phyloP scores from a whole-genome alignment of 352 stramenopile genomes.

The Phytophthora uliginosa region DNA sequence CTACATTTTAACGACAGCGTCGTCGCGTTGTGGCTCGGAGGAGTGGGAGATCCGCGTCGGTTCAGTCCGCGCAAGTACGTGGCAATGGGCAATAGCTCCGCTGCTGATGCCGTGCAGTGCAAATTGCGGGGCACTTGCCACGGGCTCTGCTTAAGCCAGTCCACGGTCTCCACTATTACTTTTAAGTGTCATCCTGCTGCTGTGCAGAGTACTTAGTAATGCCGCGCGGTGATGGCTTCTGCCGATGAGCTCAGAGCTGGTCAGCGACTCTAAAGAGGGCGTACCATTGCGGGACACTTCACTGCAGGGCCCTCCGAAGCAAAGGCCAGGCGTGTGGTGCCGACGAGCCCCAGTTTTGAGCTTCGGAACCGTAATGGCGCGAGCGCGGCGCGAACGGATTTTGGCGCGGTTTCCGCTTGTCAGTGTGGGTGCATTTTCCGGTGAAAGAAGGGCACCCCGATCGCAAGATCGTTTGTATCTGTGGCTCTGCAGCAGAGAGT shows the following conservation, averaged over 20 bases:
- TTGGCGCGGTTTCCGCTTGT: neutral
- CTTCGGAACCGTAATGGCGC: no score
- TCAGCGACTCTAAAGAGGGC: neutral
- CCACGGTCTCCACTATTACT: constrained; percentile 10
- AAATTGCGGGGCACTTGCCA: neutral
- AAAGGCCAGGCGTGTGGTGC: constrained; percentile 9
- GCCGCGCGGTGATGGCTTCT: neutral
- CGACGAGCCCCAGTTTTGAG: neutral
- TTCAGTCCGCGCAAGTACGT: constrained; percentile 12
- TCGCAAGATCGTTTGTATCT: constrained; percentile 13
- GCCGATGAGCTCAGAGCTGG: neutral
- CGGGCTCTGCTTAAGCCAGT: constrained; percentile 5
- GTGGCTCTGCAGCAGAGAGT: constrained; percentile 2
- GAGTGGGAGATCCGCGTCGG: constrained; percentile 25
- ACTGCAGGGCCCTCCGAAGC: neutral
- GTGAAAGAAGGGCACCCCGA: constrained; percentile 17
- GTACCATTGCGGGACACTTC: neutral
- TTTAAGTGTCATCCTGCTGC: neutral
- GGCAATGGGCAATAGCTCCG: constrained; percentile 7
- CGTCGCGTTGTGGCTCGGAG: constrained; percentile 25
- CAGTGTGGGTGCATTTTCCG: neutral
- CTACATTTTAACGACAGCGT: constrained; percentile 26
- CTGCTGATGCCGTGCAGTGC: neutral
- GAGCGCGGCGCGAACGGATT: constrained; percentile 23
- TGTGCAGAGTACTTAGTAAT: neutral